A percentile compares a stretch with the other conserved stretches of the same genome.
These are phyloP conservation scores for Luffa acutangula DNA, from an alignment of 306 rosid species.

Conservation along the genomic window DNA sequence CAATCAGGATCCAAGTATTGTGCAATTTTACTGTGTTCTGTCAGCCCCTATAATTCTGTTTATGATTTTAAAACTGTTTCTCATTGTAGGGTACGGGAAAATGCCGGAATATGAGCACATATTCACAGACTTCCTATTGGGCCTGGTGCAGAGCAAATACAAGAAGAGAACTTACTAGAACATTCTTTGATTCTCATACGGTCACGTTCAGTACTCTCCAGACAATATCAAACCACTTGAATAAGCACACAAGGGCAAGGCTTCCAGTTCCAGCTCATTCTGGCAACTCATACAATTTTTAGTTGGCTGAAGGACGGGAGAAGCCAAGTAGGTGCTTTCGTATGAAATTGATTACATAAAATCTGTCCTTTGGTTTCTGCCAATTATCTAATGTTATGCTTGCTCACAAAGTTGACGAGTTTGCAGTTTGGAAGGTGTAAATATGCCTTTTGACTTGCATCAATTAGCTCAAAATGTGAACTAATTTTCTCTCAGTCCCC, in stretches of 20 bases:
- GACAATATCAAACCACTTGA: background rate
- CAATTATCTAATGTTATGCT: background rate
- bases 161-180: conserved; percentile 30
- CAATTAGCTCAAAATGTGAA: background rate
- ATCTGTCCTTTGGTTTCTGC: background rate
- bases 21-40: background rate
- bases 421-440: conserved; percentile 6
- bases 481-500: background rate
- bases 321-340: background rate
- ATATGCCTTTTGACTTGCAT: conserved; percentile 7
- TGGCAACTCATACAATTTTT: background rate
- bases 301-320: background rate
- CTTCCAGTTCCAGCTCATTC: background rate
- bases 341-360: background rate
- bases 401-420: conserved; percentile 2
- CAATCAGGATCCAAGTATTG: background rate
- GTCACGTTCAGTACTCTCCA: background rate
- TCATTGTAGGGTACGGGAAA: conserved; percentile 67
- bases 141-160: conserved; percentile 44
- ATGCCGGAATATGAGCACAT: conserved; percentile 92
- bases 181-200: background rate
- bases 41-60: background rate
- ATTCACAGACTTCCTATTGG: conserved; percentile 81
- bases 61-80: background rate
- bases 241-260: background rate